Evolutionary conservation across 768 basidiomycete genomes (phyloP), one percentile per base, ranked within the genome.

Genomic region (Tylopilus subfusipes): DNA sequence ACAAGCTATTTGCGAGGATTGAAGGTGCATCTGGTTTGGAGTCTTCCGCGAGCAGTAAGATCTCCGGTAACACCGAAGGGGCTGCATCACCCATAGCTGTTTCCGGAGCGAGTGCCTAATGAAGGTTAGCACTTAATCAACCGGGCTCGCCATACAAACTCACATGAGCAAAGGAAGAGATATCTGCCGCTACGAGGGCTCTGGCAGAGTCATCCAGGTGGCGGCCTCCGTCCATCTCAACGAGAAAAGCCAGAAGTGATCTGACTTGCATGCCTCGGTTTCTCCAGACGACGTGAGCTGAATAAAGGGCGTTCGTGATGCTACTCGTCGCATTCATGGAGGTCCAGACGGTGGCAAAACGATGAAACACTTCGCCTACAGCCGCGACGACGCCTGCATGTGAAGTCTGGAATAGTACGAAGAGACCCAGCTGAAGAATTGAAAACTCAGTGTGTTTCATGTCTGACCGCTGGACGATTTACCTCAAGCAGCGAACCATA

Each of bases 401-500:
- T 5, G 73, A 73, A 3, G 81, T 76, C 57, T 81, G 76, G 46
- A 80, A 77, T 50, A 93, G 69, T 30, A 84, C 69, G 46, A 66
- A 75, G 18, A 84, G 66, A 29, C 79, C 82, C 50, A 85, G 58
- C 84, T 86, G 31, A 42, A 39, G n/a, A 54, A 31, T 55, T 54
- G 13, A 43, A 50, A 46, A 49, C 21, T 60, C 51, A 55, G 38
- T 36, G n/a, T 27, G 16, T 7, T 40, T 30, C 12, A 69, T 18
- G 38, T 27, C 13, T 2, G 24, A 30, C 27, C 12, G 2, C 18
- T 11, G 4, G 9, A 38, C 33, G 21, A 45, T 3, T 66, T 59
- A 88, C 90, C 60, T 91, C 88, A 3, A 90, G 77, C 19, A 88
- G 74, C 18, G 82, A 80, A 44, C 83, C 77, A 61, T 86, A 91